Evolutionary conservation across 2,329 filamentous ascomycete genomes (phyloP), one percentile per base, ranked within the genome.

Genomic region (Hymenoscyphus linearis): DNA sequence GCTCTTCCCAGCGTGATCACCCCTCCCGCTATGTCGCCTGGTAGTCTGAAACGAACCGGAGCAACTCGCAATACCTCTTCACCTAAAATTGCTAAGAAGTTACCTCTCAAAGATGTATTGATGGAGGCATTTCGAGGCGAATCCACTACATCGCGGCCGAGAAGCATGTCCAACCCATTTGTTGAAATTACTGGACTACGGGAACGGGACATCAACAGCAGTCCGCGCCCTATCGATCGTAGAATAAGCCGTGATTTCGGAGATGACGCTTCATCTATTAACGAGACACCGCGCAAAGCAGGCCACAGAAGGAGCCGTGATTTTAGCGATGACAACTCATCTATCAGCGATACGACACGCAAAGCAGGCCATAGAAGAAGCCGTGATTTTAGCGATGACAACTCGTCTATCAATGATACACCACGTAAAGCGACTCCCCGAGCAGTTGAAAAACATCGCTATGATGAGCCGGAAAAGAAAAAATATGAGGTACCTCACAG

Each of bases 51-150:
- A 72, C 78, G 85, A 67, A 84, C 80, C 55, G 77, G 78, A 52
- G 84, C 85, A 25, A 85, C 80, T 34, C 79, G 83, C 65, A 77
- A 76, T 60, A 50, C 66, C 1, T 75, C 81, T 1, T 79, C 82
- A 5, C 79, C 83, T 0, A 86, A 82, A 68, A 64, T 76, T 0
- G 72, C 69, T 2, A 69, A 69, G 13, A 85, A 81, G 68, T 78
- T 77, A 37, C 81, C 80, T 0, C 77, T 87, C 59, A 79, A 85
- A 25, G 85, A 85, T 47, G 79, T 80, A 53, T 73, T 88, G 9
- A 82, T 82, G 59, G 84, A 85, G 63, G 85, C 84, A 3, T 87
- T 88, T 67, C 80, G 80, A 44, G 85, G 85, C 34, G 84, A 87
- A 69, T 87, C 85, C 1, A 78, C 73, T 7, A 64, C 69, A 34